Percentiles rank a stretch among this genome's conserved stretches.
Evolutionary conservation across 1,139 yeast species (phyloP).

Genomic region (Suhomyces guaymorum): DNA sequence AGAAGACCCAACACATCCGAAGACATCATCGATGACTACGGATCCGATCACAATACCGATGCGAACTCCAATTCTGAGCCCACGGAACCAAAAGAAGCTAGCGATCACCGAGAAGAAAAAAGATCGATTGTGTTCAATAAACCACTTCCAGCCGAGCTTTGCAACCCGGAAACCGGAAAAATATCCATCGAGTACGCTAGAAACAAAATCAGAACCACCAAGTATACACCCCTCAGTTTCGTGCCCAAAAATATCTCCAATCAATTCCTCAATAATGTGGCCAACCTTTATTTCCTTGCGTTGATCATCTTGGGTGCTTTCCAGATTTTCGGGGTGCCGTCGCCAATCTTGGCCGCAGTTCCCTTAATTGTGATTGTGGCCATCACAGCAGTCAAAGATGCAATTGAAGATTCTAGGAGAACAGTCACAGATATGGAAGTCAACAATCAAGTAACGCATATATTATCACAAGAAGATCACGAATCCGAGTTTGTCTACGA

Average conservation of each 20-base stretch:
- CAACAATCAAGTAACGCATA: constrained; percentile 52
- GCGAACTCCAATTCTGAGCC: constrained; percentile 22
- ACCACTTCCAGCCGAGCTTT: constrained; percentile 61
- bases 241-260: constrained; percentile 52
- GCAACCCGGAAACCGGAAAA: constrained; percentile 47
- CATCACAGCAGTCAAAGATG: constrained; percentile 58
- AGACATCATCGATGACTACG: constrained; percentile 31
- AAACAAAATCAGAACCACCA: constrained; percentile 61
- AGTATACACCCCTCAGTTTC: constrained; percentile 57
- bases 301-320: constrained; percentile 54
- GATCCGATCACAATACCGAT: constrained; percentile 18
- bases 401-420: constrained; percentile 58
- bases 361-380: constrained; percentile 59
- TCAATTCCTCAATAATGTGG: constrained; percentile 54
- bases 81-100: constrained; percentile 35
- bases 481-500: constrained; percentile 24
- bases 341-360: constrained; percentile 56
- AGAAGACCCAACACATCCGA: constrained; percentile 26
- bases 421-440: constrained; percentile 54
- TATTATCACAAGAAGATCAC: constrained; percentile 26
- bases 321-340: constrained; percentile 59
- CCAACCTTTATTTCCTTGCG: constrained; percentile 55
- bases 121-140: constrained; percentile 69
- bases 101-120: constrained; percentile 42
- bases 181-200: constrained; percentile 43